Base-by-base conservation (phyloP, 495 filamentous ascomycete species). In the Astrocystis sublimbata region DNA sequence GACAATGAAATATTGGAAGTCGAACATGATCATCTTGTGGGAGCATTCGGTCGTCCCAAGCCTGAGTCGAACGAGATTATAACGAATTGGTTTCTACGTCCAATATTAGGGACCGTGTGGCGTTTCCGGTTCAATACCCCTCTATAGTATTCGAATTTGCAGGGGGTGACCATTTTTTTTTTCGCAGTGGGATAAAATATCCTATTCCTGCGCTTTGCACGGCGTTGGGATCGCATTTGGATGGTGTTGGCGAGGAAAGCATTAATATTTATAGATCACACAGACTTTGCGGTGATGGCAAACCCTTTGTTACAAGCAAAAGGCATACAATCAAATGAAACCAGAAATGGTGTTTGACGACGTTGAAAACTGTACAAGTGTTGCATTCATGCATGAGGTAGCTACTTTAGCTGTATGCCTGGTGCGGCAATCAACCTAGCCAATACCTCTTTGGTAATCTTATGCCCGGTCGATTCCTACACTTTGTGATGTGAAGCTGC, bases 281-380 rank as follows among this genome's bases (percentile, higher is more conserved):
- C 3, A 4, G 28, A 30, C 6, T 4, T 38, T 24, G 52, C 13
- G 35, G 35, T 21, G 6, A 33, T n/a, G 3, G 19, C 33, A 19
- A 24, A 36, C n/a, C 19, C 21, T 36, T 46, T 23, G 55, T 6
- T 24, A 31, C 6, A 26, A 47, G 19, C 5, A 47, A 35, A n/a
- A 35, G 42, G 38, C 31, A n/a, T 19, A 30, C 31, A 49, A 7
- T 26, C 12, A 47, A 28, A 40, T 9, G 4, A 15, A 40, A 23
- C 17, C 13, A 8, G 23, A 41, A 40, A 36, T 12, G 3, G 38
- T 4, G 28, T 43, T 15, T 4, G 54, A 57, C 54, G 35, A 40
- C n/a, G n/a, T n/a, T n/a, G 42, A 56, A 40, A 53, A 61, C 42
- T 61, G 47, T 53, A 52, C 58, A 61, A 61, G 24, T 61, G 9